Base-by-base conservation (phyloP, 2,329 filamentous ascomycete genomes). In the Nigrospora osmanthi region DNA sequence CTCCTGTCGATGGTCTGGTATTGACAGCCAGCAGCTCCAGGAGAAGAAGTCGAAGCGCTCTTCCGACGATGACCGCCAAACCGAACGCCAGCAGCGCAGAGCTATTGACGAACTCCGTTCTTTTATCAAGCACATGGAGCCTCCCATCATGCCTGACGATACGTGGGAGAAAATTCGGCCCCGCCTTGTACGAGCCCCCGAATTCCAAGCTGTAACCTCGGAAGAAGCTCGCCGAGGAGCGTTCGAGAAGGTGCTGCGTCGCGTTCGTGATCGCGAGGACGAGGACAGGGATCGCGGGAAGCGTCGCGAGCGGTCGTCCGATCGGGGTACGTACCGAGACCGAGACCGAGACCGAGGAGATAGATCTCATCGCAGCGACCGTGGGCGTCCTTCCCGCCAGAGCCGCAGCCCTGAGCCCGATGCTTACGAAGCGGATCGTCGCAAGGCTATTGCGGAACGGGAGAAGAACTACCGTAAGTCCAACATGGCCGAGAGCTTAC, bases 381-480 rank as follows among this genome's bases (percentile, higher is more conserved):
- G 71, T 54, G 72, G 68, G 53, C 77, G 78, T 57, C 67, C 72
- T 58, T 67, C 68, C 54, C 73, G 87, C 55, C 79, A 80, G 55
- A 94, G 87, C 60, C 88, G 89, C 57, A 90, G 85, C 55, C 90
- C 89, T n/a, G 93, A 97, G 65, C 80, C 81, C 47, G 90, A 98
- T 68, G 81, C 88, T 16, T 98, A 98, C 65, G 93, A 97, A 66
- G 93, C 90, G 48, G 93, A 98, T 62, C 83, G 93, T 53, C 85
- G 89, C 58, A 93, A 91, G 64, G 91, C 91, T 37, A 90, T 93
- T 60, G 89, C 90, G 47, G 90, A 95, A 61, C 85, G 94, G 40
- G 94, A 97, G 68, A 85, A 90, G 53, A 90, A 94, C 56, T 94
- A 95, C 67, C 83, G 88, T 63, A 94, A 93, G 68, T 74, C 80